Evolutionary conservation across 345 rosid species (phyloP).

Genomic region (Anastatica hierochuntica): DNA sequence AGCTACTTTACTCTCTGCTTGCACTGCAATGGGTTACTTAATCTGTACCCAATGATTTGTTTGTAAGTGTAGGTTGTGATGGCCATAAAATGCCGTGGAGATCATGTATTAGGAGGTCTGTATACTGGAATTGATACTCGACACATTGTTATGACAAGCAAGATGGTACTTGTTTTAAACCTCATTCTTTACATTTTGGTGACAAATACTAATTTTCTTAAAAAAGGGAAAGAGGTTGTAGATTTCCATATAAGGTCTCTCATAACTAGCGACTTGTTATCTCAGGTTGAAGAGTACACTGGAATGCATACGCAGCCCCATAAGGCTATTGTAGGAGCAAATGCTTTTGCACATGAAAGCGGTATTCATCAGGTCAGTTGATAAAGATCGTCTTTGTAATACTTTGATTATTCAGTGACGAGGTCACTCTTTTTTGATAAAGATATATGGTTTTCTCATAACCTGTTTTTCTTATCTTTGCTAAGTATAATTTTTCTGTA

Average conservation of each 20-base stretch:
- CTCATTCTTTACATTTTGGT: neutral
- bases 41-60: neutral
- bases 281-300: slow-evolving; percentile 85
- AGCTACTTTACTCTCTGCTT: neutral
- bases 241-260: neutral
- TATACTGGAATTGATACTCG: slow-evolving; percentile 65
- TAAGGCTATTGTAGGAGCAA: slow-evolving; percentile 92
- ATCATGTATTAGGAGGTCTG: slow-evolving; percentile 63
- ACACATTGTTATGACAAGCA: slow-evolving; percentile 85
- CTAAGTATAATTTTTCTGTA: neutral
- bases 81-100: slow-evolving; percentile 87
- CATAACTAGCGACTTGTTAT: neutral
- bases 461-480: neutral
- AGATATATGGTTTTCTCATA: neutral
- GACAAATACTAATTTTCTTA: neutral
- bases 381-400: neutral
- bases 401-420: neutral
- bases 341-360: slow-evolving; percentile 97
- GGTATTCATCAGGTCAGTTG: slow-evolving; percentile 82
- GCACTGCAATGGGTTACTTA: neutral
- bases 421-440: neutral
- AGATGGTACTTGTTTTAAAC: slow-evolving; percentile 48
- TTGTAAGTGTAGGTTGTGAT: slow-evolving; percentile 55
- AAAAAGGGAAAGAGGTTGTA: neutral
- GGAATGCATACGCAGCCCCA: slow-evolving; percentile 88